Percentiles rank a stretch among this genome's conserved stretches.
These are phyloP conservation scores for Olyra latifolia DNA, from an alignment of 176 grass and related monocot genomes.

Conservation along the genomic window DNA sequence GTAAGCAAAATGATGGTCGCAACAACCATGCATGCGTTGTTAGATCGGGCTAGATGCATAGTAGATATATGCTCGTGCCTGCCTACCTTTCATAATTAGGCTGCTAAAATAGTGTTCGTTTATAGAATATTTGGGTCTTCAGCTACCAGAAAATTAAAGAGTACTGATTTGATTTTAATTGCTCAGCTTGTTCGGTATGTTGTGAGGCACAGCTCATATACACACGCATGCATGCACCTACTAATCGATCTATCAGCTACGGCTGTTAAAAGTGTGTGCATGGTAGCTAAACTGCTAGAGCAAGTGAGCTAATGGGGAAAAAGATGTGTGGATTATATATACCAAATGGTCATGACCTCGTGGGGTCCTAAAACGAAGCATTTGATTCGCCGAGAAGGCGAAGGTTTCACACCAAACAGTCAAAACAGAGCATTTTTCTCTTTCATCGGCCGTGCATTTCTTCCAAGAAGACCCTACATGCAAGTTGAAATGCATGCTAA, in stretches of 20 bases:
- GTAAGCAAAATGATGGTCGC: neutral
- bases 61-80: too few relatives aligned
- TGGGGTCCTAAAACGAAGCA: neutral
- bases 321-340: neutral
- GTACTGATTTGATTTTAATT: neutral
- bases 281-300: neutral
- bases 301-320: too few relatives aligned
- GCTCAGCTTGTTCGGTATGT: neutral
- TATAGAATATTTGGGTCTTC: neutral
- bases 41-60: neutral
- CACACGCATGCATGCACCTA: neutral
- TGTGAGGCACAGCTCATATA: neutral
- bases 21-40: neutral
- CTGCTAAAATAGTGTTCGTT: neutral
- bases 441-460: too few relatives aligned
- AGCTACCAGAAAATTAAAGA: neutral
- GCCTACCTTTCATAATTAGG: neutral
- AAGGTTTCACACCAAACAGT: too few relatives aligned
- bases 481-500: too few relatives aligned
- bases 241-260: neutral
- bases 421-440: too few relatives aligned
- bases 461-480: too few relatives aligned
- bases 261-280: neutral
- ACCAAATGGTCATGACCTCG: neutral
- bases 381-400: too few relatives aligned